Evolutionary conservation across 2,329 filamentous ascomycete genomes (phyloP).

Genomic region (Epichloe typhina): DNA sequence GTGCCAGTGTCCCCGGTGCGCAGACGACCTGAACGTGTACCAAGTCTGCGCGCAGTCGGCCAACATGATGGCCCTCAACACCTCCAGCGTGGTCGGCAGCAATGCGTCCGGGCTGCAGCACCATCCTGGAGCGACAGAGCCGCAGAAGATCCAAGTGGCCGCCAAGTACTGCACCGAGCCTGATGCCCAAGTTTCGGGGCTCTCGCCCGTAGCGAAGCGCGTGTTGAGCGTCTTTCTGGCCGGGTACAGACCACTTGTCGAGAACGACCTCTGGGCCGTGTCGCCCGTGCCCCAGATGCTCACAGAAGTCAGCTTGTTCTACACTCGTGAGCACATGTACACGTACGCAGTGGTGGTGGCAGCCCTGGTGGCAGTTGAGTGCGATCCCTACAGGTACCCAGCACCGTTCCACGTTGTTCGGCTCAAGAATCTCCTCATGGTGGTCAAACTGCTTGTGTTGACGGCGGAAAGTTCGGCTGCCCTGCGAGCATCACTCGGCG

Average conservation of each 20-base stretch:
- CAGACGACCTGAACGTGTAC: conserved; percentile 38
- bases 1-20: conserved; percentile 38
- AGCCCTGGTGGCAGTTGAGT: conserved; percentile 32
- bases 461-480: conserved; percentile 25
- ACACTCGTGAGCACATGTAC: conserved; percentile 28
- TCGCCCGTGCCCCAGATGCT: conserved; percentile 35
- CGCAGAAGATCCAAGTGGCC: conserved; percentile 11
- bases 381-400: conserved; percentile 36
- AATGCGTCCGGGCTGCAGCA: conserved; percentile 6
- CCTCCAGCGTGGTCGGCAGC: conserved; percentile 27
- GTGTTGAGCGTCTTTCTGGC: not conserved
- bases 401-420: conserved; percentile 37
- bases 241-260: conserved; percentile 12
- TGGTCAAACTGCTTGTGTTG: conserved; percentile 39
- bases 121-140: conserved; percentile 11
- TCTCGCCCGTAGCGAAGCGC: not conserved
- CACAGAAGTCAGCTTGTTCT: conserved; percentile 31
- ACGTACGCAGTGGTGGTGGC: conserved; percentile 31
- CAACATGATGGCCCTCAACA: conserved; percentile 24
- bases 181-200: not conserved
- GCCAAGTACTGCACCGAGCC: not conserved
- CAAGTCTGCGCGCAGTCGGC: conserved; percentile 32
- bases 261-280: conserved; percentile 30
- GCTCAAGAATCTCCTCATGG: conserved; percentile 35
- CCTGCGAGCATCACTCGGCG: conserved; percentile 15